Base-by-base conservation (phyloP, 2,329 filamentous ascomycete genomes). In the Colletotrichum horii region DNA sequence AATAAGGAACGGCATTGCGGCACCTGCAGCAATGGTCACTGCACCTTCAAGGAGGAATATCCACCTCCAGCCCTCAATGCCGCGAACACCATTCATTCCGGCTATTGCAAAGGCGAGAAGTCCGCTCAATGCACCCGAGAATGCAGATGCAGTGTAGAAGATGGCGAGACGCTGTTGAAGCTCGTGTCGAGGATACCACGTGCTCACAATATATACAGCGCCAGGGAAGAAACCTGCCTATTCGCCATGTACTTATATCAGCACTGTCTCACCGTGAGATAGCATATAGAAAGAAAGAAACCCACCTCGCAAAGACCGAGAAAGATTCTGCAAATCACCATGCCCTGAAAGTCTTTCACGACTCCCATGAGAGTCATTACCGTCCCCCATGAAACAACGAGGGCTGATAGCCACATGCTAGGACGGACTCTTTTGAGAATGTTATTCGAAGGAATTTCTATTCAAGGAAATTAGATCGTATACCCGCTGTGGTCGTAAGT, bases 361-460 rank as follows among this genome's bases (percentile, higher is more conserved):
- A 24, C 19, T 19, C 71, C 71, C 56, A 64, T 67, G 14, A 26
- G 82, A 0, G 82, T 81, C 30, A 83, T 81, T 62, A 66, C 64
- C 22, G 48, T 56, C 9, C 65, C 65, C 65, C 48, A 67, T 36
- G 48, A 84, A 66, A 86, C 81, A 80, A 86, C 86, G 48, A 86
- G 82, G 4, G 69, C 65, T 1, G 82, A 81, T 12, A 87, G 79
- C 80, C 81, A 85, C n/a, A 83, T 48, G 9, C 83, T 82, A 0
- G 87, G 88, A 8, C 83, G 82, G 77, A 93, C 85, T 6, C 87
- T 88, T 80, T 94, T 94, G 55, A 94, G 88, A 19, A 94, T 81
- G 34, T 93, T 83, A 78, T 94, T 94, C 48, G 91, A 93, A 52
- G 92, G 80, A 0, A 89, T 86, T 48, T 66, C 64, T 66, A 28